These are phyloP conservation scores for Penicillium glabrum DNA, from an alignment of 2,329 filamentous ascomycete species.

Conservation along the genomic window DNA sequence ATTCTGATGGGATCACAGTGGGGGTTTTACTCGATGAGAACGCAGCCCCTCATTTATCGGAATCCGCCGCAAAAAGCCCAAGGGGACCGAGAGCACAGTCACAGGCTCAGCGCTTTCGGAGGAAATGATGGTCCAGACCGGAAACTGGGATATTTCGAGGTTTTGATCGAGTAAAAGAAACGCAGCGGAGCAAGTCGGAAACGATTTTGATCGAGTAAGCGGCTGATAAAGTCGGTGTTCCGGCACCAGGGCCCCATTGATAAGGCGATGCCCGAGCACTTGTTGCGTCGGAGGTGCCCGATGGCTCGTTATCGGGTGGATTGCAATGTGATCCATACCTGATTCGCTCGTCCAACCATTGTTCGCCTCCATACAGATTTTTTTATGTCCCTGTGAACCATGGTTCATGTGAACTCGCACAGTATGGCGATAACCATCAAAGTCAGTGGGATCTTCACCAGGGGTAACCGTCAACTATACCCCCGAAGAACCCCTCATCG, in stretches of 20 bases:
- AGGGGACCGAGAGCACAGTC: background rate
- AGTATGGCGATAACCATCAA: background rate
- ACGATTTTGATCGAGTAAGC: conserved; percentile 32
- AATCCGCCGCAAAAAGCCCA: conserved; percentile 7
- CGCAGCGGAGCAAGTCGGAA: background rate
- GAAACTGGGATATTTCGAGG: background rate
- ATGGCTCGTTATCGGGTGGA: conserved; percentile 3
- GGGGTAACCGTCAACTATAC: background rate
- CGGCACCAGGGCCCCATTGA: conserved; percentile 5
- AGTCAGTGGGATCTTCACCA: background rate
- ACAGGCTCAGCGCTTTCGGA: conserved; percentile 3
- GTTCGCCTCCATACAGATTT: background rate
- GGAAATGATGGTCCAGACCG: background rate
- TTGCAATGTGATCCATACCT: background rate
- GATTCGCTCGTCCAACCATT: background rate
- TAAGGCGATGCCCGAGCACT: conserved; percentile 10
- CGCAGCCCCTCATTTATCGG: conserved; percentile 9
- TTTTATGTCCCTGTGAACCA: conserved; percentile 2
- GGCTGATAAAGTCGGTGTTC: conserved; percentile 11
- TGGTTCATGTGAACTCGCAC: background rate
- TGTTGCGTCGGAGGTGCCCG: conserved; percentile 31
- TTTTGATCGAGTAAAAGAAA: conserved; percentile 22
- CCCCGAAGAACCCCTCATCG: background rate
- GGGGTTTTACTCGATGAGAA: conserved; percentile 14
- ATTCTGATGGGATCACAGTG: background rate